A percentile compares a stretch with the other conserved stretches of the same genome.
Conservation (phyloP, 148 eudicot species). For the Limonium bicolor region DNA sequence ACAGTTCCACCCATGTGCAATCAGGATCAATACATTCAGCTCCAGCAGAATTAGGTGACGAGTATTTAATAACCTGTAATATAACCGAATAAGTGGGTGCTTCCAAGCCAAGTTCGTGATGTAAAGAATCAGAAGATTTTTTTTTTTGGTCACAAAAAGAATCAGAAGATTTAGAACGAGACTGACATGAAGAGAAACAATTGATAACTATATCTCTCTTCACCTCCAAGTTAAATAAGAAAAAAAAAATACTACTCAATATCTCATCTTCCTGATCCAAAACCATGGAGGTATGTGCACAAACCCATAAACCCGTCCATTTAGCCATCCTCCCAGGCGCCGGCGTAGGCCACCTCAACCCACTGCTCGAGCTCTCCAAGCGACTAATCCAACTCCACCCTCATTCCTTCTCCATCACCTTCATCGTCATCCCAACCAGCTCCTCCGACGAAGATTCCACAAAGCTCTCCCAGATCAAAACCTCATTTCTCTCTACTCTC, state of each 20-base stretch:
- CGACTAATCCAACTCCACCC: slow-evolving; percentile 18
- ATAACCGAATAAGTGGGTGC: too few relatives aligned
- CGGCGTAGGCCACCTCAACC: slow-evolving; percentile 65
- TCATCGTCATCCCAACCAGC: slow-evolving; percentile 26
- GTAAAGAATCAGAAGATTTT: too few relatives aligned
- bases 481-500: slow-evolving; percentile 18
- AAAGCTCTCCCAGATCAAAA: slow-evolving; percentile 9
- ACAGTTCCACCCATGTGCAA: slow-evolving; percentile 39
- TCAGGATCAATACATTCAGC: slow-evolving; percentile 39
- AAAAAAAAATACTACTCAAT: too few relatives aligned
- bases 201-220: too few relatives aligned
- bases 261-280: too few relatives aligned
- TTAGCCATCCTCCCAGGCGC: slow-evolving; percentile 32
- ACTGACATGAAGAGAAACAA: too few relatives aligned
- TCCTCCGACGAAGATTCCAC: too few relatives aligned
- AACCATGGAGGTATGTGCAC: too few relatives aligned
- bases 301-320: slow-evolving; percentile 2
- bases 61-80: slow-evolving; percentile 34
- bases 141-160: too few relatives aligned
- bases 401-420: slow-evolving; percentile 21
- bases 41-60: slow-evolving; percentile 39
- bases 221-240: too few relatives aligned
- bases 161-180: too few relatives aligned
- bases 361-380: slow-evolving; percentile 33
- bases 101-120: too few relatives aligned